Evolutionary conservation across 2,329 filamentous ascomycete species (phyloP), one percentile per base, ranked within the genome.

Genomic region (Curvularia verruculosa): DNA sequence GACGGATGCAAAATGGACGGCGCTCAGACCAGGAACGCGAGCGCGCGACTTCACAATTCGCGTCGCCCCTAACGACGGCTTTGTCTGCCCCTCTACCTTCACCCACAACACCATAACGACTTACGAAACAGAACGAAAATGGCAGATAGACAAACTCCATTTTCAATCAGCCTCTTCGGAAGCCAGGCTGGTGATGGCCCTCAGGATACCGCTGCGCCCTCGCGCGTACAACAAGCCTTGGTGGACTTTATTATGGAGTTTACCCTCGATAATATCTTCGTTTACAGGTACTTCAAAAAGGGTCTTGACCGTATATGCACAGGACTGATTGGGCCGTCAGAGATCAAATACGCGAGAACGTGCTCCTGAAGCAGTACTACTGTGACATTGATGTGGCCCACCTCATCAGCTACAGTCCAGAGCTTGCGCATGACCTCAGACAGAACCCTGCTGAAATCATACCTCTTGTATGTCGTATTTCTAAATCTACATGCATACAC

Each of bases 341-440:
- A 85, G 94, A 98, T 71, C 95, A 98, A 79, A 86, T 99, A 57
- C 87, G 91, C 69, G 92, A 98, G 74, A 99, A 99, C 80, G 92
- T 95, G 7, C 85, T 98, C 1, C 83, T 96, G 40, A 95, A 96
- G 75, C 92, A 93, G 69, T 98, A 92, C 80, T 97, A 89, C 77
- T 97, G 95, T 81, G 94, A 99, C 76, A 86, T 99, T 74, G 93
- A 99, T 75, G 91, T 99, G 68, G 91, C 90, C 60, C 94, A 99
- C 75, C 81, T 99, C 57, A 98, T 98, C 76, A 95, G 90, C 60
- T 98, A 93, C 80, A 95, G 96, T 72, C 94, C 98, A 78, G 92
- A 97, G 76, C 84, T 99, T 58, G 95, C 94, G 26, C 91, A 98
- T 77, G 88, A 89, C 72, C 83, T 99, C 60, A 90, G 89, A 19